Conservation (phyloP, 2,329 filamentous ascomycete species). For the Emmonsia crescens region DNA sequence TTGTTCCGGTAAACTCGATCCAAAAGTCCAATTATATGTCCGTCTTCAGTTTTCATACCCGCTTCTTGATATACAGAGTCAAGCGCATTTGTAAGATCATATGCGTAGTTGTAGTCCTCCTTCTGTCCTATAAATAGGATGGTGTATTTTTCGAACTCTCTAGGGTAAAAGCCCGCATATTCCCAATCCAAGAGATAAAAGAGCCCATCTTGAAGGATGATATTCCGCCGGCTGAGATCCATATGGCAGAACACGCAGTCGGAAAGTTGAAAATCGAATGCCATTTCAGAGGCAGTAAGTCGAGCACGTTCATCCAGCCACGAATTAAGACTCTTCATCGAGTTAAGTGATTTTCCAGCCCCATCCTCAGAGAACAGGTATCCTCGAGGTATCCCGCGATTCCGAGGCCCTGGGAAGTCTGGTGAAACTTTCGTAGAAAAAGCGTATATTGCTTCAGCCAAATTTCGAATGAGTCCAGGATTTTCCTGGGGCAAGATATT, state of each 20-base stretch:
- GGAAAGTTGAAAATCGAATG: constrained; percentile 1
- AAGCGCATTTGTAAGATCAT: not conserved
- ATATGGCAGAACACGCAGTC: constrained; percentile 2
- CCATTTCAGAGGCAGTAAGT: not conserved
- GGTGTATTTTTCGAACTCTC: not conserved
- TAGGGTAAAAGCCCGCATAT: not conserved
- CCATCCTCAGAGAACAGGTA: constrained; percentile 1
- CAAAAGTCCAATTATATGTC: constrained; percentile 1
- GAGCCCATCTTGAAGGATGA: not conserved
- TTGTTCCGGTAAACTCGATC: constrained; percentile 3
- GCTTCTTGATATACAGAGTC: not conserved
- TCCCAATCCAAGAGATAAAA: constrained; percentile 1
- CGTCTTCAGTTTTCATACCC: not conserved
- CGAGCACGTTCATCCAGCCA: not conserved
- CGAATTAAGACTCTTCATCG: not conserved
- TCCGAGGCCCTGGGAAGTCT: constrained; percentile 1
- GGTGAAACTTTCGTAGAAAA: not conserved
- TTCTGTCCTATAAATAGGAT: constrained; percentile 1
- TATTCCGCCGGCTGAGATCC: constrained; percentile 1
- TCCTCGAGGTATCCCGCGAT: not conserved
- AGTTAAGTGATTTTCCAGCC: not conserved
- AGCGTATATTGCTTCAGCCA: not conserved
- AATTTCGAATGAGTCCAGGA: not conserved
- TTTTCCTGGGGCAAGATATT: not conserved
- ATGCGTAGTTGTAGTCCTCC: not conserved